phyloP scores from a whole-genome alignment of 2,329 filamentous ascomycete genomes.

The Apiospora koreana region DNA sequence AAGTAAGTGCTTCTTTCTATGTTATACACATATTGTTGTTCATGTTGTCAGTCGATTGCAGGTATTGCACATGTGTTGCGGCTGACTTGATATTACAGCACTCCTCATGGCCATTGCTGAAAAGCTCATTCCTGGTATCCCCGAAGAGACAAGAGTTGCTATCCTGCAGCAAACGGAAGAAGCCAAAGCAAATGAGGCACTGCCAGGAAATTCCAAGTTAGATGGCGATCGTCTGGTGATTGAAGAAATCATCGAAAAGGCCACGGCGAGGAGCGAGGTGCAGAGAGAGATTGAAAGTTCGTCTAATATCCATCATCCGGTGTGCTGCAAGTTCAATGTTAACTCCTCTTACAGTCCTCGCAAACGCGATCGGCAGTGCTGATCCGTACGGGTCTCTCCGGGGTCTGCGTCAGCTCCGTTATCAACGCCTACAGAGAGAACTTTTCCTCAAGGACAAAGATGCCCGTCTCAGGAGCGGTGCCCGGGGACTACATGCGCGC shows the following conservation, averaged over 20 bases:
- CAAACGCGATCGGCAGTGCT: conserved; percentile 58
- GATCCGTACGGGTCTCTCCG: conserved; percentile 60
- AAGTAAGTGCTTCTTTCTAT: conserved; percentile 48
- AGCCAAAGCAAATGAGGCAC: conserved; percentile 28
- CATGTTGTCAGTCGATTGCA: not conserved
- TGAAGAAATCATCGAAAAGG: conserved; percentile 66
- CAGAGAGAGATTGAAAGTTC: conserved; percentile 62
- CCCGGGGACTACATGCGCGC: conserved; percentile 72
- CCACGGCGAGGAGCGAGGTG: conserved; percentile 56
- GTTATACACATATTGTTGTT: not conserved
- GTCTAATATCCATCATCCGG: conserved; percentile 17
- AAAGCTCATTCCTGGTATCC: conserved; percentile 76
- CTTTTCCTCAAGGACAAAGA: conserved; percentile 73
- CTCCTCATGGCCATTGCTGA: conserved; percentile 74
- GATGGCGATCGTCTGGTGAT: conserved; percentile 49
- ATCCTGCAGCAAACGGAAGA: conserved; percentile 68
- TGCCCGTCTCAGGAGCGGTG: conserved; percentile 72
- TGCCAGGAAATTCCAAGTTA: conserved; percentile 18
- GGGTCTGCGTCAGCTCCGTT: conserved; percentile 61
- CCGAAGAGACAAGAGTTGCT: conserved; percentile 63
- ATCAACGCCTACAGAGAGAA: conserved; percentile 62
- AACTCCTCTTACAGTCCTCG: conserved; percentile 45
- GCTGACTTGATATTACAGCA: conserved; percentile 43
- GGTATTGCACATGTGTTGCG: not conserved
- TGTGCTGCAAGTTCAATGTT: not conserved